Percentiles rank a stretch among this genome's conserved stretches.
Evolutionary conservation across 768 basidiomycete genomes (phyloP).

Genomic region (Cystobasidium onofrii): DNA sequence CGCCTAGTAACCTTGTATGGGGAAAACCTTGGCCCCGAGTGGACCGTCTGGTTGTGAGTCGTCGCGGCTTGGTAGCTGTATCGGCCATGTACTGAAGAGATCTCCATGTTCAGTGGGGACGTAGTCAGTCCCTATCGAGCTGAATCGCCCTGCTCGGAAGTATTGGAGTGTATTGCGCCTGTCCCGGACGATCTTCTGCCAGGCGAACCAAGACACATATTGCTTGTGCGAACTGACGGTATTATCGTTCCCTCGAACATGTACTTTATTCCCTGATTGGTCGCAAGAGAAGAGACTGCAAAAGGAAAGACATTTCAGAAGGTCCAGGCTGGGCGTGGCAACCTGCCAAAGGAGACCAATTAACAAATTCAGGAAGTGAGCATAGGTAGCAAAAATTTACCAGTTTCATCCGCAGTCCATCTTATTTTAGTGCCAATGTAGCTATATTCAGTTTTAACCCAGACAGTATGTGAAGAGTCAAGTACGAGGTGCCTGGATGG

Average conservation of each 20-base stretch:
- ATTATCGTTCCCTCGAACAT: conserved; percentile 76
- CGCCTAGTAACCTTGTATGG: conserved; percentile 81
- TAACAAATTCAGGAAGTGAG: not conserved
- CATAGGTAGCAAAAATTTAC: not conserved
- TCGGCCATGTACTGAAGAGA: not conserved
- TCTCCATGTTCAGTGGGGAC: conserved; percentile 29
- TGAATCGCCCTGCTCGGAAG: conserved; percentile 75
- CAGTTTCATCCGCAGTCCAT: not conserved
- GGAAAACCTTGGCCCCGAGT: conserved; percentile 77
- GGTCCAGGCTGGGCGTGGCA: too few species aligned
- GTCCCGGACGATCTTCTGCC: conserved; percentile 56
- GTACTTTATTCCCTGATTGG: conserved; percentile 43
- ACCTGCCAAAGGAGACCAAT: too few species aligned
- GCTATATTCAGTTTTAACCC: not conserved
- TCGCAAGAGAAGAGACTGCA: not conserved
- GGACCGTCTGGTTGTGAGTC: conserved; percentile 68
- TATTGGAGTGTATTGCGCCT: conserved; percentile 48
- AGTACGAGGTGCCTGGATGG: not conserved
- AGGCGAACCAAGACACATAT: conserved; percentile 65
- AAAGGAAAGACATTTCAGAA: not conserved
- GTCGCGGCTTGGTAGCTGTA: not conserved
- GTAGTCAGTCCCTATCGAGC: conserved; percentile 74
- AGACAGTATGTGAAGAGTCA: not conserved
- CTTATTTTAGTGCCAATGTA: not conserved
- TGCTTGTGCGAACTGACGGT: conserved; percentile 74